phyloP scores from a whole-genome alignment of 345 rosid species.

The Geranium brycei region DNA sequence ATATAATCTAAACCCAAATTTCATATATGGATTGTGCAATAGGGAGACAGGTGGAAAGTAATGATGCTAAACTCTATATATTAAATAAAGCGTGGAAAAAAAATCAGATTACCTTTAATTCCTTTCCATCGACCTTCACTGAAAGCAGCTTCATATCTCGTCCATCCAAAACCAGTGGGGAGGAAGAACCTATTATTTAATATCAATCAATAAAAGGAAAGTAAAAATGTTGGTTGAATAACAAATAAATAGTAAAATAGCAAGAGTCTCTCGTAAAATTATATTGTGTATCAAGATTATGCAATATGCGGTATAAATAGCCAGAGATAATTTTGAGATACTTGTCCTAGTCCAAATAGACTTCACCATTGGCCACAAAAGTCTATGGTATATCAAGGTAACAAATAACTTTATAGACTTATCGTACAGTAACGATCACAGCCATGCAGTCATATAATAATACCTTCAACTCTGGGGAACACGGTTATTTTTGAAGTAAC shows the following conservation, averaged over 20 bases:
- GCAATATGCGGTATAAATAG: too few species aligned
- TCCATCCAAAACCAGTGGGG: constrained; percentile 81
- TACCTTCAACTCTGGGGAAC: constrained; percentile 75
- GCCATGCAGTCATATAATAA: neutral
- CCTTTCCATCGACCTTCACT: constrained; percentile 49
- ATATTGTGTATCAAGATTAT: too few species aligned
- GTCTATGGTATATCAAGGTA: neutral
- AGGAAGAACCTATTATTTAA: constrained; percentile 35
- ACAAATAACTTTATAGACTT: too few species aligned
- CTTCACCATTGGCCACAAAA: neutral
- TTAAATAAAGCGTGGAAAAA: neutral
- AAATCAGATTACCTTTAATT: constrained; percentile 45
- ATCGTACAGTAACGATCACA: too few species aligned
- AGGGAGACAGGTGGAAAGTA: neutral
- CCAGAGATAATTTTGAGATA: too few species aligned
- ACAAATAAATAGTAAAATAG: too few species aligned
- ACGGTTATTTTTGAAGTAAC: constrained; percentile 74
- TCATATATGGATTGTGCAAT: too few species aligned
- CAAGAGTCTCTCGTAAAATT: too few species aligned
- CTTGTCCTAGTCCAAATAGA: neutral
- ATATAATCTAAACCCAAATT: neutral
- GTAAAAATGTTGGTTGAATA: neutral
- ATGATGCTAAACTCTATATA: neutral
- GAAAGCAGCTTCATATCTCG: constrained; percentile 62
- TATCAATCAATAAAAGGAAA: constrained; percentile 6